A percentile compares a stretch with the other conserved stretches of the same genome.
Conservation (phyloP, 306 rosid genomes). For the Pterocarpus santalinus region DNA sequence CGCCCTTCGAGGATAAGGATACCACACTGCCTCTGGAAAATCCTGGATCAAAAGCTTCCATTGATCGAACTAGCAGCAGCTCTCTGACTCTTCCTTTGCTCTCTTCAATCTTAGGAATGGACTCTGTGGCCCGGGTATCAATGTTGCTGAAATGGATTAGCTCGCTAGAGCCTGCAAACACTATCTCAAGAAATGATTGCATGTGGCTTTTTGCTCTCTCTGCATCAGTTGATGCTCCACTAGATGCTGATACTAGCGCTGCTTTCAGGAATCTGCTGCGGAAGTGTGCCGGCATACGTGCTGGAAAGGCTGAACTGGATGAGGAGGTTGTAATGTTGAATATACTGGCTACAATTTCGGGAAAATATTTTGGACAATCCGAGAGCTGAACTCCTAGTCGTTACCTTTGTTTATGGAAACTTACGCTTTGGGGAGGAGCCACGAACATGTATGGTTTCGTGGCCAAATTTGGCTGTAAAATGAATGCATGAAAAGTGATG, state of each 20-base stretch:
- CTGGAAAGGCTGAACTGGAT: constrained; percentile 66
- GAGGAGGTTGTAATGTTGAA: constrained; percentile 83
- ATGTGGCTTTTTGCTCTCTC: constrained; percentile 85
- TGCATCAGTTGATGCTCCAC: constrained; percentile 79
- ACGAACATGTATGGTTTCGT: constrained; percentile 9
- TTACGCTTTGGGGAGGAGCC: constrained; percentile 17
- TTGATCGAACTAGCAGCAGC: constrained; percentile 52
- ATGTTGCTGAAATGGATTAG: constrained; percentile 71
- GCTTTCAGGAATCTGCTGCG: constrained; percentile 82
- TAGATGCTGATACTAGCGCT: constrained; percentile 75
- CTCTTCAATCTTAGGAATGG: constrained; percentile 66
- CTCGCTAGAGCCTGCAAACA: constrained; percentile 47
- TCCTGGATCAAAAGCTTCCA: constrained; percentile 35
- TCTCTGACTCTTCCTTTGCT: constrained; percentile 53
- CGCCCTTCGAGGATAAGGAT: constrained; percentile 39
- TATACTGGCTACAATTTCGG: constrained; percentile 75
- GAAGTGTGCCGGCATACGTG: constrained; percentile 79
- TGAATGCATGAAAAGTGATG: neutral
- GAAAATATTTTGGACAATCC: constrained; percentile 85
- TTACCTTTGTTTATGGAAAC: constrained; percentile 1
- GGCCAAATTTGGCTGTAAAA: neutral
- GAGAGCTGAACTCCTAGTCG: constrained; percentile 37
- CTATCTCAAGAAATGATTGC: constrained; percentile 64
- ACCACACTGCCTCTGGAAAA: constrained; percentile 21
- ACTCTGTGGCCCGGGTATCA: constrained; percentile 62